Evolutionary conservation across 495 filamentous ascomycete species (phyloP).

Genomic region (Platismatia glauca): DNA sequence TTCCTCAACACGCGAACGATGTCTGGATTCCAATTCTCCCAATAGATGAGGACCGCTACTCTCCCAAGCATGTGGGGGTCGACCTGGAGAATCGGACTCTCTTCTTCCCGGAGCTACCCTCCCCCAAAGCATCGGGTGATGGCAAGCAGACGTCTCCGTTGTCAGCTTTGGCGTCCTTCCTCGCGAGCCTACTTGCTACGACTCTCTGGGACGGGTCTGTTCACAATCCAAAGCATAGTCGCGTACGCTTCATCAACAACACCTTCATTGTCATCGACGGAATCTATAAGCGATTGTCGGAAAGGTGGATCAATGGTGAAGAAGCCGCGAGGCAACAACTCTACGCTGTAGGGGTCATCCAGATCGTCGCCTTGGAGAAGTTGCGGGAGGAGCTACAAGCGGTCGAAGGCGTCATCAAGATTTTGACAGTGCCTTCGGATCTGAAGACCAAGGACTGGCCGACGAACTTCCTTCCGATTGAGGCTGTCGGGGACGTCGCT

Average conservation of each 20-base stretch:
- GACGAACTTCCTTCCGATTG: background rate
- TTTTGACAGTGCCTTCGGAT: background rate
- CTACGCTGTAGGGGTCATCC: conserved; percentile 1
- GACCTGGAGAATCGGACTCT: background rate
- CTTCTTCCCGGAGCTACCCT: background rate
- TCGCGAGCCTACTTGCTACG: background rate
- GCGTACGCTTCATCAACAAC: conserved; percentile 2
- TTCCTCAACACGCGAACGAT: background rate
- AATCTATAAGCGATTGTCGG: background rate
- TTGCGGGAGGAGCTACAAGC: background rate
- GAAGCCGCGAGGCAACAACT: background rate
- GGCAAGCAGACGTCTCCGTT: background rate
- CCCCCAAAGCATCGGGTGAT: background rate
- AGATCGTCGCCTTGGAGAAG: background rate
- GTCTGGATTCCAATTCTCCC: background rate
- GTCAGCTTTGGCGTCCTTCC: background rate
- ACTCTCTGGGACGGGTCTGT: conserved; percentile 1
- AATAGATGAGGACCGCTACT: background rate
- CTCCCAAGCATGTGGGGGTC: background rate
- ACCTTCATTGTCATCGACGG: conserved; percentile 3
- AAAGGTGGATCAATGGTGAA: background rate
- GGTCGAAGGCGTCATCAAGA: background rate
- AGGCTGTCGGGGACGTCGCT: conserved; percentile 1
- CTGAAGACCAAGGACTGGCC: background rate
- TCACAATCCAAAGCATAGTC: conserved; percentile 1